Percentiles rank a stretch among this genome's conserved stretches.
Evolutionary conservation across 2,329 filamentous ascomycete genomes (phyloP).

Genomic region (Aspergillus chevalieri): DNA sequence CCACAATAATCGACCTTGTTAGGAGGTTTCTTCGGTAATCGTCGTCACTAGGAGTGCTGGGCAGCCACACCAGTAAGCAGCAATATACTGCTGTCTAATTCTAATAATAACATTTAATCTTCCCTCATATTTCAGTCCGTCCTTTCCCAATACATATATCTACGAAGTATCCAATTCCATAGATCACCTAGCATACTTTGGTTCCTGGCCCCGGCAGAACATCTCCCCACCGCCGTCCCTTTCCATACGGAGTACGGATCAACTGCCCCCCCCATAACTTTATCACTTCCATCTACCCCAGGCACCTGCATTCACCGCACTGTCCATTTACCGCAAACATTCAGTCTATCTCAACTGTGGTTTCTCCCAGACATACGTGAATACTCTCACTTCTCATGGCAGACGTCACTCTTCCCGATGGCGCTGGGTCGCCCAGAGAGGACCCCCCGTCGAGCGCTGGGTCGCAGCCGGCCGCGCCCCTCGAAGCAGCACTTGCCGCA

Average conservation of each 20-base stretch:
- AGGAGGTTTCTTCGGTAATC: too few species aligned
- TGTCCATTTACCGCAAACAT: neutral
- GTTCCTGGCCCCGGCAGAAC: neutral
- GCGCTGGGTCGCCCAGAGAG: slow-evolving; percentile 15
- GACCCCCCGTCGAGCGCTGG: slow-evolving; percentile 28
- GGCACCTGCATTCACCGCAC: neutral
- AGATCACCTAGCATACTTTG: neutral
- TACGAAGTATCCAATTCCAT: neutral
- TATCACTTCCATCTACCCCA: neutral
- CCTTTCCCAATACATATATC: too few species aligned
- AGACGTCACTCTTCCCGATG: slow-evolving; percentile 22
- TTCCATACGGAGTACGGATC: neutral
- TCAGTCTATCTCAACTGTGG: neutral
- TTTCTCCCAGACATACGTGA: neutral
- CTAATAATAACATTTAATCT: too few species aligned
- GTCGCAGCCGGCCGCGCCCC: slow-evolving; percentile 17
- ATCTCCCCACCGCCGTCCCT: neutral
- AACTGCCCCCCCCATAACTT: neutral
- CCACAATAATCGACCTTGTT: too few species aligned
- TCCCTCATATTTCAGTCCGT: too few species aligned
- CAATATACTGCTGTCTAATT: too few species aligned
- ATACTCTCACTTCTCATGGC: slow-evolving; percentile 17
- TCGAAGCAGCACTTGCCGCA: slow-evolving; percentile 15
- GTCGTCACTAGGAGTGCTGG: too few species aligned
- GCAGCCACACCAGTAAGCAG: too few species aligned